A percentile compares a stretch with the other conserved stretches of the same genome.
Evolutionary conservation across 306 rosid genomes (phyloP).

Genomic region (Prunus persica): DNA sequence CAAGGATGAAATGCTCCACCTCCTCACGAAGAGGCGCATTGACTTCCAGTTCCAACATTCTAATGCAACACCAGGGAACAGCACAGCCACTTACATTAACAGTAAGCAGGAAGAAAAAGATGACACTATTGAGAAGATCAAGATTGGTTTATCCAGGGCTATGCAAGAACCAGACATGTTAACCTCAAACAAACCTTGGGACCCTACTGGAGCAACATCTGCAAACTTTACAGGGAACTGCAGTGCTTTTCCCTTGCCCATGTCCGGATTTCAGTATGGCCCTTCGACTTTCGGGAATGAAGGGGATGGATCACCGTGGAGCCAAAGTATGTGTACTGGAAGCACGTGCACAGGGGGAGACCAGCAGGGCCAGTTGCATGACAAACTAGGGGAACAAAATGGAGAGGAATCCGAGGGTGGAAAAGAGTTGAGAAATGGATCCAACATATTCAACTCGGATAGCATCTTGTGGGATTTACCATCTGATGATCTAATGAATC

Average conservation of each 20-base stretch:
- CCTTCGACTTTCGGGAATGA: slow-evolving; percentile 53
- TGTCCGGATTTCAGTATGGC: slow-evolving; percentile 51
- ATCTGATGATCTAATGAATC: slow-evolving; percentile 74
- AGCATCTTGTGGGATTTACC: slow-evolving; percentile 86
- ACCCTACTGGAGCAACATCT: slow-evolving; percentile 43
- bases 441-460: slow-evolving; percentile 71
- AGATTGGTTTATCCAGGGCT: slow-evolving; percentile 65
- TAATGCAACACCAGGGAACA: slow-evolving; percentile 29
- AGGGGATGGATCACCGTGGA: slow-evolving; percentile 75
- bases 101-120: slow-evolving; percentile 50
- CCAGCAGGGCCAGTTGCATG: slow-evolving; percentile 54
- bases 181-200: slow-evolving; percentile 61
- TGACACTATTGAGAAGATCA: slow-evolving; percentile 61
- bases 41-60: slow-evolving; percentile 68
- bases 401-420: slow-evolving; percentile 54
- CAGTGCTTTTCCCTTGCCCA: slow-evolving; percentile 54
- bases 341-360: slow-evolving; percentile 79
- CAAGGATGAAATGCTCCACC: slow-evolving; percentile 83
- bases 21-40: slow-evolving; percentile 61
- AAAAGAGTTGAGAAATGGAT: slow-evolving; percentile 59
- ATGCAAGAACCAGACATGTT: slow-evolving; percentile 62
- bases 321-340: slow-evolving; percentile 75
- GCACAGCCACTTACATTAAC: slow-evolving; percentile 38
- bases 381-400: slow-evolving; percentile 56
- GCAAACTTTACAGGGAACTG: slow-evolving; percentile 46